A percentile compares a stretch with the other conserved stretches of the same genome.
Evolutionary conservation across 495 filamentous ascomycete genomes (phyloP).

Genomic region (Tuber indicum): DNA sequence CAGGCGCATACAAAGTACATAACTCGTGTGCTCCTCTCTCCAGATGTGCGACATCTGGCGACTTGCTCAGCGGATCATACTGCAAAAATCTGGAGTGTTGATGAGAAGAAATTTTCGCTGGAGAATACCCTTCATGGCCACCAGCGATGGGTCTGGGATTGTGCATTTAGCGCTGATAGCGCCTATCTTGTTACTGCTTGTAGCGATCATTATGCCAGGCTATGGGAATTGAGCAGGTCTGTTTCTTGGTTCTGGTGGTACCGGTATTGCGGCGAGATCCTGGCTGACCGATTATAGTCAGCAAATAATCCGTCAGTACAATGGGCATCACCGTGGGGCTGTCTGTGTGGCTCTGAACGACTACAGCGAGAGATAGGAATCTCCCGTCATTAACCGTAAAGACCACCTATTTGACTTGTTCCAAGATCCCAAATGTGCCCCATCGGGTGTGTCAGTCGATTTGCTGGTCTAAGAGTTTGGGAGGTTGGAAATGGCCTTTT

Average conservation of each 20-base stretch:
- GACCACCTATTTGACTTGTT: not conserved
- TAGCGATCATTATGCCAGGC: slow-evolving; percentile 90
- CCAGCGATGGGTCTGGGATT: slow-evolving; percentile 99
- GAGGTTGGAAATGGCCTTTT: not conserved
- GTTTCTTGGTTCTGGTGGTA: not conserved
- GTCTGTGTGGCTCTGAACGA: slow-evolving; percentile 97
- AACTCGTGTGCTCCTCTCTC: slow-evolving; percentile 88
- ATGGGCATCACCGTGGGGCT: slow-evolving; percentile 89
- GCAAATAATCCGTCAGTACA: slow-evolving; percentile 92
- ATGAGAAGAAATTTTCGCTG: slow-evolving; percentile 63
- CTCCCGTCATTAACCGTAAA: not conserved
- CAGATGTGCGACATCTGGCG: slow-evolving; percentile 93
- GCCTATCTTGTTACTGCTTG: slow-evolving; percentile 98
- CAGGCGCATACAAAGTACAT: slow-evolving; percentile 89
- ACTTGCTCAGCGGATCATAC: slow-evolving; percentile 98
- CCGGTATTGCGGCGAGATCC: not conserved
- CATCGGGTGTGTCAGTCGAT: not conserved
- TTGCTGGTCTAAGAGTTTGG: not conserved
- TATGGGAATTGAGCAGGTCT: slow-evolving; percentile 75
- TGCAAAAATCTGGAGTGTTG: slow-evolving; percentile 93
- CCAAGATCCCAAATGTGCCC: not conserved
- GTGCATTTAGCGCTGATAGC: slow-evolving; percentile 92
- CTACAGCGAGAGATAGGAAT: slow-evolving; percentile 62
- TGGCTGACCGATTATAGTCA: slow-evolving; percentile 50
- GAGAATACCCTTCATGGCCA: slow-evolving; percentile 89